Percentiles rank a stretch among this genome's conserved stretches.
phyloP scores from a whole-genome alignment of 2,329 filamentous ascomycete genomes.

The Clonostachys rhizophaga region DNA sequence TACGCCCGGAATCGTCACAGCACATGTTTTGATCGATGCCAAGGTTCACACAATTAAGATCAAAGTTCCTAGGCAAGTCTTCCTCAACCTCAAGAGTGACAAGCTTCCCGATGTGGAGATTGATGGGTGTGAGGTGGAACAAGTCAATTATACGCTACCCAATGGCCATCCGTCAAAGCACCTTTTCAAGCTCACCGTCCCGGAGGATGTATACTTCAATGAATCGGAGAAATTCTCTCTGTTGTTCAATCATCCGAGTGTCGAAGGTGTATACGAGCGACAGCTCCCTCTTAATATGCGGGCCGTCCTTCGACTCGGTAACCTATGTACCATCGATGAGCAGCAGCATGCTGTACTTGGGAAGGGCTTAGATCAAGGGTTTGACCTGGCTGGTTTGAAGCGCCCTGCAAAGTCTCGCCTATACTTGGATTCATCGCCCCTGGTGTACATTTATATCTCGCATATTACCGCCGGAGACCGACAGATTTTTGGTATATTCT shows the following conservation, averaged over 20 bases:
- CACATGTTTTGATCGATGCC: constrained; percentile 87
- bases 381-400: constrained; percentile 75
- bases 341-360: constrained; percentile 85
- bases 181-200: constrained; percentile 88
- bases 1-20: constrained; percentile 78
- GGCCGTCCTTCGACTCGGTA: constrained; percentile 85
- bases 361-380: constrained; percentile 88
- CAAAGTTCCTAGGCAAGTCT: constrained; percentile 83
- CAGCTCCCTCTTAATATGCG: constrained; percentile 83
- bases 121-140: constrained; percentile 81
- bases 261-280: constrained; percentile 96
- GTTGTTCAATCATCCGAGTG: constrained; percentile 86
- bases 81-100: constrained; percentile 83
- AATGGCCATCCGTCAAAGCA: constrained; percentile 94
- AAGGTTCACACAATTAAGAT: constrained; percentile 88
- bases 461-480: constrained; percentile 88
- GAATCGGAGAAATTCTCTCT: constrained; percentile 78
- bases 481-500: constrained; percentile 92
- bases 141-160: constrained; percentile 87
- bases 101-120: constrained; percentile 87
- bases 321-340: constrained; percentile 89
- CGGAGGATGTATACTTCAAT: constrained; percentile 81
- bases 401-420: constrained; percentile 57
- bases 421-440: constrained; percentile 70
- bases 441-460: constrained; percentile 88